Percentiles rank a stretch among this genome's conserved stretches.
Conservation (phyloP, 2,329 filamentous ascomycete species). For the Arthrobotrys pseudoclavata region DNA sequence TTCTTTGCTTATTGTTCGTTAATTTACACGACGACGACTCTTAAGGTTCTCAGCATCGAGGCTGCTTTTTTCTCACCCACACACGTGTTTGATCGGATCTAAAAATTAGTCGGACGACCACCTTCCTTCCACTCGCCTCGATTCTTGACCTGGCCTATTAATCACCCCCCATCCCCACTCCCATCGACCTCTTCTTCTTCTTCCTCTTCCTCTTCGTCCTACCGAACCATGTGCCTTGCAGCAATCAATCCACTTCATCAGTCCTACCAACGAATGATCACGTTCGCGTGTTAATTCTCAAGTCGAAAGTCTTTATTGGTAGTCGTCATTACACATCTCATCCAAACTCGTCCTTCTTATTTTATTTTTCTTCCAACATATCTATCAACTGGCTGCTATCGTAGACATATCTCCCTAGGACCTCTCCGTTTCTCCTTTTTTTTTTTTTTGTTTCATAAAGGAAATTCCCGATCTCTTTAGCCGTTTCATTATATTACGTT, state of each 20-base stretch:
- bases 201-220: constrained; percentile 8
- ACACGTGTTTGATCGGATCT: constrained; percentile 42
- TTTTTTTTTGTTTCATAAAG: neutral
- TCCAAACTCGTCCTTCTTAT: neutral
- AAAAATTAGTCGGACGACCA: constrained; percentile 56
- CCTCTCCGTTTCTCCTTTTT: constrained; percentile 6
- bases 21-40: neutral
- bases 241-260: constrained; percentile 24
- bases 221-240: constrained; percentile 45
- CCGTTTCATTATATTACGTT: constrained; percentile 32
- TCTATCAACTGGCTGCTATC: no score
- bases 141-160: constrained; percentile 33
- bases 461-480: constrained; percentile 36
- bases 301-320: neutral
- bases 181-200: constrained; percentile 21
- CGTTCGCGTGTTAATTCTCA: constrained; percentile 34
- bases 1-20: constrained; percentile 31
- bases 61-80: constrained; percentile 7
- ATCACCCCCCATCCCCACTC: constrained; percentile 34
- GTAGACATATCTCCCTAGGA: neutral
- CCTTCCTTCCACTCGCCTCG: constrained; percentile 58
- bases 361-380: neutral
- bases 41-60: constrained; percentile 34
- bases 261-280: constrained; percentile 19
- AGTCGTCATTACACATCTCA: neutral